Evolutionary conservation across 352 stramenopile genomes (phyloP).

Genomic region (Pythium myriotylum): DNA sequence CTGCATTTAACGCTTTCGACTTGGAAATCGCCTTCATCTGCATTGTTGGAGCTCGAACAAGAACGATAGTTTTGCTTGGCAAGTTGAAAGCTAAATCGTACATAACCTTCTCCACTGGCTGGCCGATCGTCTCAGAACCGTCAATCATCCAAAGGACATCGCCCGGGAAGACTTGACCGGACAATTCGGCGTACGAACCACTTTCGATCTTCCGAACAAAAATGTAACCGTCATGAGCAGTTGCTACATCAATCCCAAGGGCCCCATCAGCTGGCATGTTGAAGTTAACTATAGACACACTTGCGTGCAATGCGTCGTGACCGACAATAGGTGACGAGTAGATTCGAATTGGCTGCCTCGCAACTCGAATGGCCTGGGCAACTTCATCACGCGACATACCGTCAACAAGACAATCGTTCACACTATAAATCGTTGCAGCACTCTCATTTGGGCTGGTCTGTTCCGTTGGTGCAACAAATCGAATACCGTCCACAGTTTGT

Average conservation of each 20-base stretch:
- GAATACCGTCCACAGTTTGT: slow-evolving; percentile 8
- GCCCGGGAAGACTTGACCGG: slow-evolving; percentile 63
- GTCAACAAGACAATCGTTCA: slow-evolving; percentile 25
- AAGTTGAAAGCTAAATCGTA: slow-evolving; percentile 31
- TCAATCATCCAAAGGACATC: slow-evolving; percentile 69
- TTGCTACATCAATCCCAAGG: slow-evolving; percentile 43
- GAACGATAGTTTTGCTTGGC: slow-evolving; percentile 7
- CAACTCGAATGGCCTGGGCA: slow-evolving; percentile 8
- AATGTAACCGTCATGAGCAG: slow-evolving; percentile 9
- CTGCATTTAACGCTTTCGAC: slow-evolving; percentile 4
- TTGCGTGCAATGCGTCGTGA: slow-evolving; percentile 54
- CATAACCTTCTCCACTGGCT: slow-evolving; percentile 40
- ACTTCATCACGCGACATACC: slow-evolving; percentile 22
- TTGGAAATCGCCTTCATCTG: slow-evolving; percentile 8
- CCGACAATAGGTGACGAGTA: slow-evolving; percentile 41
- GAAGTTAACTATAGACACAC: slow-evolving; percentile 67
- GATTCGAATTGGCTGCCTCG: slow-evolving; percentile 14
- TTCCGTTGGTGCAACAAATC: not conserved
- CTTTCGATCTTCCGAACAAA: slow-evolving; percentile 21
- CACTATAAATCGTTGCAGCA: slow-evolving; percentile 16
- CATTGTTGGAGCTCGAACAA: slow-evolving; percentile 18
- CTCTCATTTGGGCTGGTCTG: not conserved
- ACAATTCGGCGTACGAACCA: slow-evolving; percentile 58
- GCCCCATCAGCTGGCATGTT: slow-evolving; percentile 19
- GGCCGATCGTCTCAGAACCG: slow-evolving; percentile 27